Evolutionary conservation across 1,139 yeast genomes (phyloP), one percentile per base, ranked within the genome.

Genomic region (Zygosaccharomyces sapae): DNA sequence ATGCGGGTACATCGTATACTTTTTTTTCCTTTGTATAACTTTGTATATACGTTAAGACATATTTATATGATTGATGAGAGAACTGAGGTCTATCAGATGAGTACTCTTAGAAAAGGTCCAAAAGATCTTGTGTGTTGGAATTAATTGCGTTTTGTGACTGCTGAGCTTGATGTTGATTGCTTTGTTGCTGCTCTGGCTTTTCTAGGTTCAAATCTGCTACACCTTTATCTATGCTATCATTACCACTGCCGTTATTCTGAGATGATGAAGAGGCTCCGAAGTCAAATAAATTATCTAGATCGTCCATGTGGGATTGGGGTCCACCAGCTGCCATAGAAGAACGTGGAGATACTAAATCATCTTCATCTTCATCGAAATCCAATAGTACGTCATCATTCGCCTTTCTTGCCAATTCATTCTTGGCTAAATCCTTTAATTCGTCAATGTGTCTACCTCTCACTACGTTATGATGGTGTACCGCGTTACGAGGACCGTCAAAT

Each of bases 301-400:
- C 92, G 55, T 79, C 84, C 22, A 52, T 38, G 33, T 44, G 53
- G 1, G 52, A 43, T 34, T 47, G 16, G 31, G 79, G 72, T 49
- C 72, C 66, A 25, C 59, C 53, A 19, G 55, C 49, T 13, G 56
- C 45, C 24, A 38, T 6, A 9, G 46, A 41, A 52, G 56, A 27
- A 12, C 42, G 45, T 13, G 45, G 39, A 13, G 41, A 41, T 12
- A 42, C 31, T 9, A 38, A 38, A 38, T 34, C 43, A 19, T 35
- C 38, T 56, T 60, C 55, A 12, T 61, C 70, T 13, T 64, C 53
- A 59, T 86, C 96, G 56, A 92, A 81, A 63, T 92, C 96, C 43
- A 92, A 77, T 57, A 92, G 74, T 59, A 87, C 88, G 60, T 90
- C 97, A 41, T 85, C 83, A 58, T 84, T 82, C 25, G 70, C 71